These are phyloP conservation scores for Neoboletus magnificus DNA, from an alignment of 768 basidiomycete species.

Conservation along the genomic window DNA sequence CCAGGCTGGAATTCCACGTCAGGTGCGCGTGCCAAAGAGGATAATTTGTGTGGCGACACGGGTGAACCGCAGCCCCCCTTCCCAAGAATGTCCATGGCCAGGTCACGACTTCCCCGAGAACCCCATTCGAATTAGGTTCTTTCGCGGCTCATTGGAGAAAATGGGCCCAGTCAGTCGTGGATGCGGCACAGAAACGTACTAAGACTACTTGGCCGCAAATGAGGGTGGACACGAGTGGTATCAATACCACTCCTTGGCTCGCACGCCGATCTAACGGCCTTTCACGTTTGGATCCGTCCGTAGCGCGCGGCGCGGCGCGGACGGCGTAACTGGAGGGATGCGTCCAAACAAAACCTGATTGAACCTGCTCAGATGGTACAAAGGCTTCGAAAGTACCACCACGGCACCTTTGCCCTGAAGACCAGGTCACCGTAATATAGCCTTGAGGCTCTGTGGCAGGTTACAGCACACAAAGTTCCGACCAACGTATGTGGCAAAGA, in stretches of 20 bases:
- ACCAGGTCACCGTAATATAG: not conserved
- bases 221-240: constrained; percentile 19
- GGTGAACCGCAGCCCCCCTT: constrained; percentile 5
- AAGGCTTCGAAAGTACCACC: constrained; percentile 1
- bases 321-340: constrained; percentile 2
- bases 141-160: constrained; percentile 8
- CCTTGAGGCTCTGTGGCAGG: constrained; percentile 13
- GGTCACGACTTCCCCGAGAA: constrained; percentile 11
- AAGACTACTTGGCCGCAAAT: constrained; percentile 13
- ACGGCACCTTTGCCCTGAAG: constrained; percentile 20
- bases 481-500: constrained; percentile 12
- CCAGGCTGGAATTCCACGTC: constrained; percentile 17
- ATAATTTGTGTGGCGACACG: constrained; percentile 12
- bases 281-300: constrained; percentile 18
- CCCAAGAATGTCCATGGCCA: constrained; percentile 9
- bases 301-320: not conserved
- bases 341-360: constrained; percentile 9
- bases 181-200: constrained; percentile 24
- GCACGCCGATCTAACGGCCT: constrained; percentile 7
- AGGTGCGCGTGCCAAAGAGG: constrained; percentile 16
- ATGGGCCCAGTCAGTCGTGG: constrained; percentile 7
- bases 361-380: constrained; percentile 11
- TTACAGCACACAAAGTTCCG: constrained; percentile 20
- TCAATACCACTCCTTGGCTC: constrained; percentile 1
- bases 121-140: constrained; percentile 9